Conservation (phyloP, 1,139 yeast genomes). For the Wickerhamomyces sp. region DNA sequence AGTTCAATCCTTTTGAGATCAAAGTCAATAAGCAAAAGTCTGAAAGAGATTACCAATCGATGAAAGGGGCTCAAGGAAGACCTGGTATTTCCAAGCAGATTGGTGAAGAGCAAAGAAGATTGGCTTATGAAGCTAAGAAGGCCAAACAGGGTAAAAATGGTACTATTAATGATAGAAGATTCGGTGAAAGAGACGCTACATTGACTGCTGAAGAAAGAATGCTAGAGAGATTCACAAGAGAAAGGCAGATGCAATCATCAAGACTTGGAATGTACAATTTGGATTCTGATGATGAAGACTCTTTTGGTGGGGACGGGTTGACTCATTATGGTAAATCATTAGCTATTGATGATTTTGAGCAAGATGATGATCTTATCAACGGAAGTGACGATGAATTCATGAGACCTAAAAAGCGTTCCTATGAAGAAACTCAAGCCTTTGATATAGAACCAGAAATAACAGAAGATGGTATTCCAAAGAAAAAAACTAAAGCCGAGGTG, state of each 20-base stretch:
- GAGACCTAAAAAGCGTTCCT: constrained; percentile 20
- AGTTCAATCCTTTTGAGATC: constrained; percentile 87
- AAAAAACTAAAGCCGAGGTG: constrained; percentile 88
- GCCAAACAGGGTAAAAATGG: constrained; percentile 66
- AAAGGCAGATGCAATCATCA: constrained; percentile 58
- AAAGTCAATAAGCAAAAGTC: constrained; percentile 69
- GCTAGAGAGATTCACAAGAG: constrained; percentile 91
- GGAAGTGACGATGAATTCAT: constrained; percentile 32
- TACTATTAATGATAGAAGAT: constrained; percentile 78
- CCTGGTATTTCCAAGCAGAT: constrained; percentile 73
- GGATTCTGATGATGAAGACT: constrained; percentile 63
- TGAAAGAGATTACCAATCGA: constrained; percentile 49
- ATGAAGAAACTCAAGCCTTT: constrained; percentile 17
- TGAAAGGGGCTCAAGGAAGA: constrained; percentile 60
- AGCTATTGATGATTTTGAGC: constrained; percentile 44
- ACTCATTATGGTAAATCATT: constrained; percentile 81
- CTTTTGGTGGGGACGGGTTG: constrained; percentile 39
- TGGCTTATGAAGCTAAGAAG: constrained; percentile 63
- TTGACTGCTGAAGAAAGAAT: constrained; percentile 85
- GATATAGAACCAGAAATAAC: constrained; percentile 36
- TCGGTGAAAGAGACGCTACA: constrained; percentile 77
- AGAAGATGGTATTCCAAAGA: constrained; percentile 41
- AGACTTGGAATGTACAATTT: constrained; percentile 60
- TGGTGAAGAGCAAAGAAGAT: constrained; percentile 69
- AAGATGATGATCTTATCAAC: constrained; percentile 37